A percentile compares a stretch with the other conserved stretches of the same genome.
Evolutionary conservation across 2,329 filamentous ascomycete genomes (phyloP).

Genomic region (Colletotrichum lini): DNA sequence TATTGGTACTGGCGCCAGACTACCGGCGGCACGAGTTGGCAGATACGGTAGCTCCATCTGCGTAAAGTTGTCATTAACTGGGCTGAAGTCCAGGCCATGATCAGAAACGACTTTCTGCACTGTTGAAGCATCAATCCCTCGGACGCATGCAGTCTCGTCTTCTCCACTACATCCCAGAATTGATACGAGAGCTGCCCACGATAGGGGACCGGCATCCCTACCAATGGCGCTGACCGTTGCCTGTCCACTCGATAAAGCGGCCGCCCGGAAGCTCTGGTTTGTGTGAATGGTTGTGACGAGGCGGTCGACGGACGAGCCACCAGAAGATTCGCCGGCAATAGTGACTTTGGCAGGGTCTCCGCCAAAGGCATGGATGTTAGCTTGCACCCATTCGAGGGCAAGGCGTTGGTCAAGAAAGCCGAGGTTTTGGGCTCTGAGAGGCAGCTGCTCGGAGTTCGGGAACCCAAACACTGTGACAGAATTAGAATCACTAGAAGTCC

Average conservation of each 20-base stretch:
- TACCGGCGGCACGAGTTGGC: conserved; percentile 6
- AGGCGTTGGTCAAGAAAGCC: conserved; percentile 71
- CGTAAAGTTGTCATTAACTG: conserved; percentile 23
- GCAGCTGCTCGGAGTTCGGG: conserved; percentile 18
- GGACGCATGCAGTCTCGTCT: conserved; percentile 20
- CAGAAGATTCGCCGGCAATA: conserved; percentile 71
- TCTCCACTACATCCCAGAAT: conserved; percentile 1
- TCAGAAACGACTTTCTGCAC: not conserved
- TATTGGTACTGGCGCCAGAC: conserved; percentile 3
- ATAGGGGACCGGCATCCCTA: conserved; percentile 11
- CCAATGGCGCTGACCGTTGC: conserved; percentile 20
- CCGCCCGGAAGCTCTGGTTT: conserved; percentile 19
- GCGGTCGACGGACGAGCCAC: conserved; percentile 64
- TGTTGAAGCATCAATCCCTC: not conserved
- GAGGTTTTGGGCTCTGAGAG: conserved; percentile 55
- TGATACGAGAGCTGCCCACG: conserved; percentile 11
- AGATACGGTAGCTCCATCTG: conserved; percentile 26
- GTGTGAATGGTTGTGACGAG: conserved; percentile 16
- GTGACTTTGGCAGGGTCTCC: conserved; percentile 74
- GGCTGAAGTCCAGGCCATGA: conserved; percentile 17
- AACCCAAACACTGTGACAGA: conserved; percentile 25
- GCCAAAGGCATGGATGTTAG: conserved; percentile 74
- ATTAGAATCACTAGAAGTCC: not conserved
- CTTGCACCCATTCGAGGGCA: conserved; percentile 72
- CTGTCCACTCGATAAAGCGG: conserved; percentile 25